Base-by-base conservation (phyloP, 2,329 filamentous ascomycete species). In the Alternaria panax region DNA sequence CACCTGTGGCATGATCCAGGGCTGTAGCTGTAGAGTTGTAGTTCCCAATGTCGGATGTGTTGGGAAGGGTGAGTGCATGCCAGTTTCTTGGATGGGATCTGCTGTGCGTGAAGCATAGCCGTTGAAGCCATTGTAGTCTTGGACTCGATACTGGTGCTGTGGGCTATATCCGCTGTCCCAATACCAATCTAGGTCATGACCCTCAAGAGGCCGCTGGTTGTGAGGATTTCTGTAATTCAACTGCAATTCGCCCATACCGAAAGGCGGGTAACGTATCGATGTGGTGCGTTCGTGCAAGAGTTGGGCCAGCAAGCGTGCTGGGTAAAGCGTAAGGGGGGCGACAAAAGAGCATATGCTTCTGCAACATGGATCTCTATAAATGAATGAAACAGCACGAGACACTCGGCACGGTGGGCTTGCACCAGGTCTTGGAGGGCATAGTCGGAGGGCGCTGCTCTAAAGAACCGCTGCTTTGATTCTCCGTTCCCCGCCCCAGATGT, bases 171-270 rank as follows among this genome's bases (percentile, higher is more conserved):
- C 64, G 40, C 55, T 60, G 48, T 66, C 67, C 27, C 76, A 72
- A 34, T 73, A 68, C 77, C 78, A 79, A 47, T 57, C 62, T 32
- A 66, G 42, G 57, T 64, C 69, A 51, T 71, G 70, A 61, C 78
- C 77, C 54, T 79, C 74, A 61, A 73, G 77, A 40, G 69, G 60
- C 60, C 73, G 71, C 61, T 71, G 72, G 60, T 75, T 71, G 57
- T 73, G 55, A 20, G n/a, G n/a, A 53, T 77, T 74, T 41, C 78
- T 76, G 70, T 78, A 76, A 65, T 79, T 77, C 75, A 79, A 79
- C 60, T 76, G 75, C 67, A 79, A 69, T 65, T 78, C 75, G 70
- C 75, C 79, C 76, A 79, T 79, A 68, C 68, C 69, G 66, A 56
- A 59, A 54, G 59, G 61, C 43, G 50, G 63, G 54, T 24, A 41